A percentile compares a stretch with the other conserved stretches of the same genome.
Evolutionary conservation across 164 flowering plant genomes (phyloP).

Genomic region (Vitis cinerea): DNA sequence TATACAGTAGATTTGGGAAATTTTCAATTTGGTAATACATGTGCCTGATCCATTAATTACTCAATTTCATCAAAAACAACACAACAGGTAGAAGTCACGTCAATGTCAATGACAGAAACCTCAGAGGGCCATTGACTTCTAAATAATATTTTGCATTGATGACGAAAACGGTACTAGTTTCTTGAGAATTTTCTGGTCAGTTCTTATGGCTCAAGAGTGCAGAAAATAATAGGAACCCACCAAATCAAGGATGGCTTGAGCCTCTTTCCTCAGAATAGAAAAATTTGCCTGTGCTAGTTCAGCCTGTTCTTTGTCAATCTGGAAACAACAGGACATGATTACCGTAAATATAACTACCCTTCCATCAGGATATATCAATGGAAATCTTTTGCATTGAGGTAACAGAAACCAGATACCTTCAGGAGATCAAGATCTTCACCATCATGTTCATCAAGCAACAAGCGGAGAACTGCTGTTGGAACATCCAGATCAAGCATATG

Average conservation of each 20-base stretch:
- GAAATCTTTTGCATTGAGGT: not conserved
- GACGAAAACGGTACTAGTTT: not conserved
- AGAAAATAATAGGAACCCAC: slow-evolving; percentile 35
- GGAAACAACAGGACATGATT: slow-evolving; percentile 18
- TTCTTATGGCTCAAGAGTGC: not conserved
- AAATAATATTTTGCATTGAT: not conserved
- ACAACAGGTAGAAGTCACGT: not conserved
- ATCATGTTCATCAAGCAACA: slow-evolving; percentile 68
- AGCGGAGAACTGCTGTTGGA: slow-evolving; percentile 67
- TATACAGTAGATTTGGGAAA: too few species aligned
- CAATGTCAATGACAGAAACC: not conserved
- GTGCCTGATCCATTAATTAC: not conserved
- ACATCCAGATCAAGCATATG: slow-evolving; percentile 88
- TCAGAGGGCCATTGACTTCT: not conserved
- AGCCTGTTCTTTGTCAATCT: slow-evolving; percentile 87
- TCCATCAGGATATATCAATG: not conserved
- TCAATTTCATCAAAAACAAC: not conserved
- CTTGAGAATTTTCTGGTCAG: not conserved
- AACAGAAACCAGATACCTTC: slow-evolving; percentile 44
- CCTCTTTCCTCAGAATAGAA: slow-evolving; percentile 79
- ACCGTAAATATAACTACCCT: not conserved
- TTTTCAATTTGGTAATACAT: not conserved
- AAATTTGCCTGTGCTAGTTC: slow-evolving; percentile 80
- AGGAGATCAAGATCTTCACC: slow-evolving; percentile 71
- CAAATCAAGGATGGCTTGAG: slow-evolving; percentile 78